phyloP scores from a whole-genome alignment of 257 asterid genomes.

The Solanum microdontum region DNA sequence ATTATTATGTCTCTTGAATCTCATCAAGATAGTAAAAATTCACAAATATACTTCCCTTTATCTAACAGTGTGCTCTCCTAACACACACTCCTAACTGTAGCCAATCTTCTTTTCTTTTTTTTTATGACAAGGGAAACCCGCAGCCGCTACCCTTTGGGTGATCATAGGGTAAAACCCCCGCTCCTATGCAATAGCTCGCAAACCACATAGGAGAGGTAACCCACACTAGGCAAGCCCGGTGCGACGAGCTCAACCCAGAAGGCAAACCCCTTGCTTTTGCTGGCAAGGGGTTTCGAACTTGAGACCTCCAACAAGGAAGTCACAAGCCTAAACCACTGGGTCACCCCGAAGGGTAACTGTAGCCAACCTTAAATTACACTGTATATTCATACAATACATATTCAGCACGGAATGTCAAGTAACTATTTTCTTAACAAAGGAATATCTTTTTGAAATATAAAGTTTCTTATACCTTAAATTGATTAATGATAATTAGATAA shows the following conservation, averaged over 20 bases:
- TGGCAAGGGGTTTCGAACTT: too few species aligned
- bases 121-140: too few species aligned
- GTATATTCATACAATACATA: not conserved
- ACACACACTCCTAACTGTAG: not conserved
- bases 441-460: not conserved
- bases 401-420: not conserved
- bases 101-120: not conserved
- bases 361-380: not conserved
- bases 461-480: not conserved
- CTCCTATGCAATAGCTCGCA: too few species aligned
- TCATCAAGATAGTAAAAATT: not conserved
- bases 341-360: not conserved
- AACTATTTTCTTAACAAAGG: not conserved
- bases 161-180: too few species aligned
- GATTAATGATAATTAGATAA: not conserved
- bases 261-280: too few species aligned
- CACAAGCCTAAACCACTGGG: too few species aligned
- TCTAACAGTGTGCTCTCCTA: not conserved
- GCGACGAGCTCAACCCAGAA: too few species aligned
- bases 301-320: too few species aligned
- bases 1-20: not conserved
- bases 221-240: too few species aligned
- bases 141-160: too few species aligned
- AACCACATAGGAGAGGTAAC: too few species aligned
- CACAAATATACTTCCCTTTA: not conserved